Evolutionary conservation across 192 early-diverging fungal genomes (phyloP).

Genomic region (Piromyces finnis): DNA sequence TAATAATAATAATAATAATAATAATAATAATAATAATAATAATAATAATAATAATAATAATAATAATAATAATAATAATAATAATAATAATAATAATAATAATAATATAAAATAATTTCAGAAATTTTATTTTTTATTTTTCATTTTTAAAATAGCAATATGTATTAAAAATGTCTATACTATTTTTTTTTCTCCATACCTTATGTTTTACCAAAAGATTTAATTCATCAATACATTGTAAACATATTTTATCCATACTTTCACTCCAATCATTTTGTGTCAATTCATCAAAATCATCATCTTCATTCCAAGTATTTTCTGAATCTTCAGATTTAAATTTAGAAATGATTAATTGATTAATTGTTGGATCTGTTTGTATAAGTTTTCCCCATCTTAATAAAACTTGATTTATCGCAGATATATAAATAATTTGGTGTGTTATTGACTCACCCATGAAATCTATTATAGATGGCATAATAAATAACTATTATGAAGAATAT

Average conservation of each 20-base stretch:
- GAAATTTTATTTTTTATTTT: too few relatives aligned
- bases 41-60: too few relatives aligned
- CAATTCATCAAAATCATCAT: background rate
- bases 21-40: too few relatives aligned
- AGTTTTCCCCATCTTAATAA: background rate
- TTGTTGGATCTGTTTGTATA: background rate
- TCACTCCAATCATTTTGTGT: background rate
- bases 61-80: too few relatives aligned
- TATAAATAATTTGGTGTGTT: background rate
- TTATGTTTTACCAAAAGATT: background rate
- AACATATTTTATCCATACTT: background rate
- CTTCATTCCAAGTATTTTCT: background rate
- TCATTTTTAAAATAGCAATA: too few relatives aligned
- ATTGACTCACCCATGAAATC: background rate
- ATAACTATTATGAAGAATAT: background rate
- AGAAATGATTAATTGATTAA: background rate
- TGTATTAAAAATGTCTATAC: too few relatives aligned
- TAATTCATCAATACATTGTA: background rate
- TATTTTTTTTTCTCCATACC: background rate
- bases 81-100: too few relatives aligned
- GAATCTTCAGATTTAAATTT: background rate
- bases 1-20: too few relatives aligned
- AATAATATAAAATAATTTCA: too few relatives aligned
- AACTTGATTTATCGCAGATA: background rate
- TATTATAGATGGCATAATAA: background rate